Evolutionary conservation across 2,329 filamentous ascomycete species (phyloP), one percentile per base, ranked within the genome.

Genomic region (Fulvia fulva): DNA sequence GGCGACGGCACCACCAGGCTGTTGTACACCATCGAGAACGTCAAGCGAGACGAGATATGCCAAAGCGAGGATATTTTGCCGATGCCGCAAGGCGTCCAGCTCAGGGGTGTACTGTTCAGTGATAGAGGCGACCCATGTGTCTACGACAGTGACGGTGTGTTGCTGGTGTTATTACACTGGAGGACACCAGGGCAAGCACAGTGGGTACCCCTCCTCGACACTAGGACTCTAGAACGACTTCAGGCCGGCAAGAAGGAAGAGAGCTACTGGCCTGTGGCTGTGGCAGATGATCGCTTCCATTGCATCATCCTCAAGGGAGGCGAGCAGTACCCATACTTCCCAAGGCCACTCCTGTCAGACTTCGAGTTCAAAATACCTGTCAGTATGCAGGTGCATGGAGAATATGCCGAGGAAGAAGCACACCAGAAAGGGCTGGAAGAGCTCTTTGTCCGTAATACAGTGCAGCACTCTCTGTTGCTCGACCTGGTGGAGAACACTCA

Each of bases 301-400:
- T 99, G 95, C 77, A 97, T 99, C 76, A 97, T 99, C 68, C 86
- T 99, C 70, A 99, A 99, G 77, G 94, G 94, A 62, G 89, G 89
- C 34, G 94, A 99, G 71, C 84, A 88, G 70, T 90, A 97, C 70
- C 92, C 93, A 0, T 97, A 94, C 77, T 97, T 93, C 76, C 94
- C 91, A 11, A 87, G 89, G 9, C 92, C 91, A 1, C 79, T 97
- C 37, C 86, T 99, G 34, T 92, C 88, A 44, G 94, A 99, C 73
- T 99, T 99, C 70, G 90, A 91, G 51, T 96, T 99, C 72, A 85
- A 87, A 45, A 83, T 99, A 19, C 94, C 95, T 0, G 78, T 97
- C 32, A 83, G 77, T 5, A 73, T 77, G 1, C 77, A 80, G 0
- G 77, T 71, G 56, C 71, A 68, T 11, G 70, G 74, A 1, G 75